These are phyloP conservation scores for Ilex paraguariensis DNA, from an alignment of 305 asterid species.

Conservation along the genomic window DNA sequence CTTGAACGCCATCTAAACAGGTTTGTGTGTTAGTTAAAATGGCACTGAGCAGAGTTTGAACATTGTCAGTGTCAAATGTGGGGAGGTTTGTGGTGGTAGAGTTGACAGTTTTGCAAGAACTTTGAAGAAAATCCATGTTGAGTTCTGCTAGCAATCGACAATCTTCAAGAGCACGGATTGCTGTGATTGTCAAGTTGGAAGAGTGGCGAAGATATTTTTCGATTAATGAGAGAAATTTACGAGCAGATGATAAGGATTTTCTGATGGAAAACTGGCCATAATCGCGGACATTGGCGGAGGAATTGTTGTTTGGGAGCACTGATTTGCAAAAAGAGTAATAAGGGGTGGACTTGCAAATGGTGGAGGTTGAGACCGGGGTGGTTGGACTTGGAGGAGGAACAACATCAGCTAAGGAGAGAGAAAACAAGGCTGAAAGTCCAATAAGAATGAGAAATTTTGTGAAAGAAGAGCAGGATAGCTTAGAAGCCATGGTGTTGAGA, in stretches of 20 bases:
- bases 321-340: slow-evolving; percentile 14
- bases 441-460: not conserved
- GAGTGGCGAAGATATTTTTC: not conserved
- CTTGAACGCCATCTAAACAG: slow-evolving; percentile 25
- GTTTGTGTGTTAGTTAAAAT: slow-evolving; percentile 25
- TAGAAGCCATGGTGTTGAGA: no score
- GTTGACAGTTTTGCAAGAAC: not conserved
- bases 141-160: slow-evolving; percentile 17
- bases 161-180: slow-evolving; percentile 23
- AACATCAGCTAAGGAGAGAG: not conserved
- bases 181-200: slow-evolving; percentile 8
- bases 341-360: slow-evolving; percentile 19
- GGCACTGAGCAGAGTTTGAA: slow-evolving; percentile 27
- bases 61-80: slow-evolving; percentile 3
- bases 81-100: not conserved
- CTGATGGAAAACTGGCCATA: slow-evolving; percentile 13
- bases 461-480: not conserved
- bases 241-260: slow-evolving; percentile 13
- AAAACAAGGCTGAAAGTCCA: not conserved
- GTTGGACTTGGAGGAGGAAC: not conserved
- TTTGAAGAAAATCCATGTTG: slow-evolving; percentile 19
- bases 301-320: slow-evolving; percentile 11
- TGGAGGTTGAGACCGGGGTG: not conserved
- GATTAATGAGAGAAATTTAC: slow-evolving; percentile 11
- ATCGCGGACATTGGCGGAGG: slow-evolving; percentile 13